Evolutionary conservation across 176 grass and related monocot genomes (phyloP).

Genomic region (Oryza meyeriana): DNA sequence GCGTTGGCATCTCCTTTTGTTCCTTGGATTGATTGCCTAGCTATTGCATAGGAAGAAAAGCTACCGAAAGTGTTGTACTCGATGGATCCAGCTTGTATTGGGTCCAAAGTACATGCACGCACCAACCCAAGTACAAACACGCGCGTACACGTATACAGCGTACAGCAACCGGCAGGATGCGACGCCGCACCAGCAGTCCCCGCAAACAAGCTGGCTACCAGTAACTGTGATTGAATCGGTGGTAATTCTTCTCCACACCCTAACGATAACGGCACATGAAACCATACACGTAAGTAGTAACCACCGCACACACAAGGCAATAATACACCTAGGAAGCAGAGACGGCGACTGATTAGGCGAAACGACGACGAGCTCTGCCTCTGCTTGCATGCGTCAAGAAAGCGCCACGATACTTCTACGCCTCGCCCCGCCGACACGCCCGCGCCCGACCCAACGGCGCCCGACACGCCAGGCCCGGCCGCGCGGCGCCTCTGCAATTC

Average conservation of each 20-base stretch:
- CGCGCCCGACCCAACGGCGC: slow-evolving; percentile 15
- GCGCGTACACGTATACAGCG: neutral
- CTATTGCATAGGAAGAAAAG: neutral
- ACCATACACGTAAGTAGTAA: neutral
- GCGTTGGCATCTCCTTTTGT: no score
- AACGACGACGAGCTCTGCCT: no score
- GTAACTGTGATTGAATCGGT: no score
- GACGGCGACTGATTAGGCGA: neutral
- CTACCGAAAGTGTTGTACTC: neutral
- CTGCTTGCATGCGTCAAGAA: neutral
- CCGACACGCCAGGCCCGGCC: neutral
- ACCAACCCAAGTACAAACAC: neutral
- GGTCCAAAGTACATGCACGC: no score
- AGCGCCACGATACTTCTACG: neutral
- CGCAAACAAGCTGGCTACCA: neutral
- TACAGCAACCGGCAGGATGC: neutral
- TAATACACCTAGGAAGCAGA: no score
- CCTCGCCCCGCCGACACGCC: slow-evolving; percentile 19
- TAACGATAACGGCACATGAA: neutral
- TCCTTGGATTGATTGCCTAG: neutral
- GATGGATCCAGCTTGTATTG: neutral
- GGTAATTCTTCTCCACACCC: no score
- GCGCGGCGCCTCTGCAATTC: no score
- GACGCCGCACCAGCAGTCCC: neutral
- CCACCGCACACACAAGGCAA: no score